Conservation (phyloP, 1,284 basidiomycete species). For the Apiotrichum laibachii region DNA sequence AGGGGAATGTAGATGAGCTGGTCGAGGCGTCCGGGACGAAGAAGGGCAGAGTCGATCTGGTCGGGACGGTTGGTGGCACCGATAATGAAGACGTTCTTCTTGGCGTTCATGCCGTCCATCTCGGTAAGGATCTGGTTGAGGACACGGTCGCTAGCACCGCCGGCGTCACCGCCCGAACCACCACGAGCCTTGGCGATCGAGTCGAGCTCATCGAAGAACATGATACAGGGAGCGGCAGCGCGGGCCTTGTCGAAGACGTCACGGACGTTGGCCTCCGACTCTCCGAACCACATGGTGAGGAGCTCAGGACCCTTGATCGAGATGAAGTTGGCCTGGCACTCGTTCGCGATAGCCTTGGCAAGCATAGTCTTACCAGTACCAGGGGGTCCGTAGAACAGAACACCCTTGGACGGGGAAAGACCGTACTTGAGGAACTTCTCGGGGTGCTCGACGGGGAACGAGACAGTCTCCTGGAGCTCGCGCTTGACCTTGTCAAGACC, state of each 20-base stretch:
- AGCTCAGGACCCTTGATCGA: constrained; percentile 82
- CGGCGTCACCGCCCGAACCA: constrained; percentile 69
- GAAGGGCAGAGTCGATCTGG: constrained; percentile 64
- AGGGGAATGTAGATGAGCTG: constrained; percentile 88
- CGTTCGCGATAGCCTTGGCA: constrained; percentile 96
- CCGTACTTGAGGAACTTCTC: constrained; percentile 99
- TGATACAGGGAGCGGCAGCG: constrained; percentile 96
- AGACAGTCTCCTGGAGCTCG: constrained; percentile 98
- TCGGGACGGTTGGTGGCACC: constrained; percentile 94
- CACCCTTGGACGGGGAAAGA: constrained; percentile 98
- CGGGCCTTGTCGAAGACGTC: constrained; percentile 99
- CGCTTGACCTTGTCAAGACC: constrained; percentile 99
- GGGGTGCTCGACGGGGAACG: constrained; percentile 99
- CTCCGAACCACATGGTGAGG: constrained; percentile 99
- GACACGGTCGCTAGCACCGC: constrained; percentile 95
- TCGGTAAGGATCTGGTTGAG: constrained; percentile 97
- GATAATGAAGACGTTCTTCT: constrained; percentile 99
- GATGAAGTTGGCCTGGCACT: constrained; percentile 86
- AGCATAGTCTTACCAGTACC: constrained; percentile 95
- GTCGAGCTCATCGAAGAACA: constrained; percentile 99
- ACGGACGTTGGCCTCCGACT: constrained; percentile 98
- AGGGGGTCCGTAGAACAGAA: constrained; percentile 88
- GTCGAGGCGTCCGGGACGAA: constrained; percentile 98
- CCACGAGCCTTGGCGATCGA: constrained; percentile 98
- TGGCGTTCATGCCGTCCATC: constrained; percentile 99